Percentiles rank a stretch among this genome's conserved stretches.
Conservation (phyloP, 495 filamentous ascomycete species). For the Symbiotaphrina buchneri region DNA sequence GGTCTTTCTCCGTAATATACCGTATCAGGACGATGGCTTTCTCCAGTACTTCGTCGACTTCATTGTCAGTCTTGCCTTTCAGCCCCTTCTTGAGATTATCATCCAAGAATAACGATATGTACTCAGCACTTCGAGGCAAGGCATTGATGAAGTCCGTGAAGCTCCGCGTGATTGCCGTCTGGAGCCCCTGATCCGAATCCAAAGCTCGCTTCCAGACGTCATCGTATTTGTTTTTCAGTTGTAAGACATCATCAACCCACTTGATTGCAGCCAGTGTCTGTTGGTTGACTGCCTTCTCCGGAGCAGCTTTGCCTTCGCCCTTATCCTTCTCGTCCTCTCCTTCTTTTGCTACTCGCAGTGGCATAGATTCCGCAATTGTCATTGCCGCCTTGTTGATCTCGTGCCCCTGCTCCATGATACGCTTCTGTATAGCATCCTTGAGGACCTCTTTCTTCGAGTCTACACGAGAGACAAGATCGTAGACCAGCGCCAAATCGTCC, state of each 20-base stretch:
- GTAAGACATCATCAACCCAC: slow-evolving; percentile 84
- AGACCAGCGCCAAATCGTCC: slow-evolving; percentile 55
- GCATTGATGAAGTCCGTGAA: slow-evolving; percentile 82
- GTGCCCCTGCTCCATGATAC: slow-evolving; percentile 58
- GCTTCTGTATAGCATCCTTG: slow-evolving; percentile 40
- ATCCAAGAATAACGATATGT: slow-evolving; percentile 90
- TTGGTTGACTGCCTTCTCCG: slow-evolving; percentile 26
- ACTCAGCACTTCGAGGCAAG: slow-evolving; percentile 66
- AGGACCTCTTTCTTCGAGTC: slow-evolving; percentile 53
- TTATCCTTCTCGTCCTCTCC: slow-evolving; percentile 23
- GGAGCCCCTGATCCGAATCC: slow-evolving; percentile 46
- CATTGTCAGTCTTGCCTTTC: slow-evolving; percentile 74
- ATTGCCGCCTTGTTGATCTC: slow-evolving; percentile 56
- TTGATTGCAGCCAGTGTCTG: slow-evolving; percentile 68
- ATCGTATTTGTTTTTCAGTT: slow-evolving; percentile 80
- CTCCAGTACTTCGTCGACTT: slow-evolving; percentile 72
- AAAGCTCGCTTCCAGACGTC: slow-evolving; percentile 48
- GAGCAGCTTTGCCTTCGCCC: slow-evolving; percentile 14
- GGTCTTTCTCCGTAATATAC: slow-evolving; percentile 77
- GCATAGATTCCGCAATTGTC: slow-evolving; percentile 18
- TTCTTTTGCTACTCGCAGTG: slow-evolving; percentile 15
- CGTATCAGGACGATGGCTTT: slow-evolving; percentile 74
- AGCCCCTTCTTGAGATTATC: slow-evolving; percentile 88
- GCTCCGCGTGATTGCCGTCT: slow-evolving; percentile 61
- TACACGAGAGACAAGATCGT: slow-evolving; percentile 52